Base-by-base conservation (phyloP, 345 rosid genomes). In the Balakata baccata region DNA sequence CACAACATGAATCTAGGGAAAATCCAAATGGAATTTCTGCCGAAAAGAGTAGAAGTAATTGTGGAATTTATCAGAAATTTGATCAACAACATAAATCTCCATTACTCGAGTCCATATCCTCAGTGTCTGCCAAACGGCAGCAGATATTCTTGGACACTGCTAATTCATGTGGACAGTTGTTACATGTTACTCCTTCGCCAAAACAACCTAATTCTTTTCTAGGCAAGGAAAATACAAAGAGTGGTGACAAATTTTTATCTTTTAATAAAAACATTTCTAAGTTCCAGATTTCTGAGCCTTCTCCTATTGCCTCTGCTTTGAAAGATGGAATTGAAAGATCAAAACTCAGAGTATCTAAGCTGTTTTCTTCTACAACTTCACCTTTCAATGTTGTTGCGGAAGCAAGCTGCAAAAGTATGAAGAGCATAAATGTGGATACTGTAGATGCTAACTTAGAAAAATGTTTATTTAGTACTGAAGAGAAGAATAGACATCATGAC, bases 111-210 rank as follows among this genome's bases (percentile, higher is more conserved):
- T 86, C 86, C 22, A 66, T 75, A 74, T 80, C 85, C 53, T 78
- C 83, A 13, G 70, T 85, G 66, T 73, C 83, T 75, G 66, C 72
- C 58, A 79, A 78, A 74, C 79, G 63, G 64, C 73, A 69, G 63
- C 69, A 82, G 53, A 75, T 68, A 68, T 79, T 59, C 78, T 37
- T 72, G 66, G 78, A 70, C 58, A 41, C 83, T 77, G 80, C 78
- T 58, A 72, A 74, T 50, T 73, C 85, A 66, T 73, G 80, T 10
- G 77, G 77, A 34, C 77, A 72, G 16, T 64, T 69, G 61, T 66
- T 84, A 65, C 72, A 74, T 73, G 80, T 71, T 46, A 90, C 96
- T 74, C 90, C 94, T 87, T 88, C 91, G 47, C 89, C 90, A 18
- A 84, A 76, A 76, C 83, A 68, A 43, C 64, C 82, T 53, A 78